Evolutionary conservation across 2,329 filamentous ascomycete species (phyloP), one percentile per base, ranked within the genome.

Genomic region (Trematosphaeria pertusa): DNA sequence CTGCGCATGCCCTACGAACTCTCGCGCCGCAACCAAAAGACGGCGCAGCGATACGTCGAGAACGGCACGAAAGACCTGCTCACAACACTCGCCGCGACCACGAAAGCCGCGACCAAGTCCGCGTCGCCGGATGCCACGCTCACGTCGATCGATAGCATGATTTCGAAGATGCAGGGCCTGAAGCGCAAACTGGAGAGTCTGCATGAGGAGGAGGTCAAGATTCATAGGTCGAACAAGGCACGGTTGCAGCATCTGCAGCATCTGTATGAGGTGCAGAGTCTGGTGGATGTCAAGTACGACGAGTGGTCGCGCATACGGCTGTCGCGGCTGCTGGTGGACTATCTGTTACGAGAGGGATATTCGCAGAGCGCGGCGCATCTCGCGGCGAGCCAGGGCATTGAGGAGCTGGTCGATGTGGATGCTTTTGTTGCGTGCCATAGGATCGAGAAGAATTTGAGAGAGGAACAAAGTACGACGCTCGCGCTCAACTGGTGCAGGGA

Each of bases 201-300:
- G 48, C 86, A 92, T 42, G 86, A 88, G 31, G 92, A 97, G 65
- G 93, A 97, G 73, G 81, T 82, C 46, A 79, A 81, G 12, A 80
- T 97, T 11, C 89, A 96, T 65, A 79, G 80, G 5, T 87, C 95
- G 62, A 84, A 89, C 21, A 83, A 85, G 42, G 87, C 89, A 53
- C 84, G 94, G 22, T 85, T 96, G 48, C 78, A 82, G 19, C 92
- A 99, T 73, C 78, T 99, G 24, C 83, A 89, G 58, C 85, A 91
- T 58, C 79, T 99, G 4, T 90, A 94, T 70, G 74, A 81, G 34
- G 89, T 97, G 61, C 83, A 87, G 46, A 89, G 85, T 50, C 79
- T 97, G 51, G 88, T 91, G 41, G 94, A 99, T 69, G 91, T 96
- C 59, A 91, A 91, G 66, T 99, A 97, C 74, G 93, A 97, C 66